Conservation (phyloP, 192 early-diverging fungal genomes). For the Coemansia sp. region DNA sequence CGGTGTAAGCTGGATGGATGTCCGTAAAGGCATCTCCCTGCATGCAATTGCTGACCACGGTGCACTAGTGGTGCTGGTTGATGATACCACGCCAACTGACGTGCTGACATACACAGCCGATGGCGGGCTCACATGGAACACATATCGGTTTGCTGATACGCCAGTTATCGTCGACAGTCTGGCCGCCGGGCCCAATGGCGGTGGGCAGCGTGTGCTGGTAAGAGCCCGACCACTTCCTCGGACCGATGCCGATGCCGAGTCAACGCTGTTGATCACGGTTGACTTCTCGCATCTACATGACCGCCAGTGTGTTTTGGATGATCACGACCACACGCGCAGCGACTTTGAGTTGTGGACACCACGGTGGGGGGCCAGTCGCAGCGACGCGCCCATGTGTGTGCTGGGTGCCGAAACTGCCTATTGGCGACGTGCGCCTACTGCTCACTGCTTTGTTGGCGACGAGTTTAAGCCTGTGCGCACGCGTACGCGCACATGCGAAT, state of each 20-base stretch:
- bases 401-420: constrained; percentile 62
- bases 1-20: constrained; percentile 78
- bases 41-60: constrained; percentile 94
- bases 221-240: constrained; percentile 52
- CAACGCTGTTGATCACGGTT: constrained; percentile 49
- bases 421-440: constrained; percentile 71
- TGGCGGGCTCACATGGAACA: constrained; percentile 73
- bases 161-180: constrained; percentile 60
- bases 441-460: constrained; percentile 67
- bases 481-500: constrained; percentile 63
- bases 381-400: constrained; percentile 61
- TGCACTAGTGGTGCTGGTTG: constrained; percentile 71
- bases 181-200: constrained; percentile 62
- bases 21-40: constrained; percentile 62
- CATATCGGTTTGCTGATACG: constrained; percentile 51
- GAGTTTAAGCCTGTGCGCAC: constrained; percentile 58
- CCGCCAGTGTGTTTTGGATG: constrained; percentile 55
- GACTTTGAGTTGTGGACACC: constrained; percentile 92
- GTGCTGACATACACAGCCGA: constrained; percentile 72
- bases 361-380: constrained; percentile 32
- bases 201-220: constrained; percentile 73
- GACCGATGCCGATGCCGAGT: constrained; percentile 17
- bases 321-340: constrained; percentile 55
- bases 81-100: constrained; percentile 70
- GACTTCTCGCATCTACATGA: constrained; percentile 58